A percentile compares a stretch with the other conserved stretches of the same genome.
These are phyloP conservation scores for Plasmodium coatneyi DNA, from an alignment of 169 alveolate species.

Conservation along the genomic window DNA sequence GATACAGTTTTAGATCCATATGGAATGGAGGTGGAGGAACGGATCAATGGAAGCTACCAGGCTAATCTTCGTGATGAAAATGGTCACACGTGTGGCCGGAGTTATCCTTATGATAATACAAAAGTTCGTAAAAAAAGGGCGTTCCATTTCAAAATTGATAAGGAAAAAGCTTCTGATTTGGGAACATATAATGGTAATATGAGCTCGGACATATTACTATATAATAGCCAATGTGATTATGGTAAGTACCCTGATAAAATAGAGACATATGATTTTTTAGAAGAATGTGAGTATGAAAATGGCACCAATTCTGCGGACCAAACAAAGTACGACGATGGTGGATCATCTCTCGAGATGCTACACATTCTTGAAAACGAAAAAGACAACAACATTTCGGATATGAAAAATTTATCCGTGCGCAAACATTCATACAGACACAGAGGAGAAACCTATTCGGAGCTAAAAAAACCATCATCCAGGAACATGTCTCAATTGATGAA, in stretches of 20 bases:
- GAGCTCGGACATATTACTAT: not conserved
- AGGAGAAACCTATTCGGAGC: not conserved
- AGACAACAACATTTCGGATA: not conserved
- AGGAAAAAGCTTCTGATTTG: not conserved
- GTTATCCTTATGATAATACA: not conserved
- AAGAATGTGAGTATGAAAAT: slow-evolving; percentile 14
- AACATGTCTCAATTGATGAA: slow-evolving; percentile 31
- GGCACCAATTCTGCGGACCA: not conserved
- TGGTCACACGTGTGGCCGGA: not conserved
- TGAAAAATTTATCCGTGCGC: not conserved
- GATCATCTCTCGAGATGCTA: not conserved
- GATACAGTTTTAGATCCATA: slow-evolving; percentile 21
- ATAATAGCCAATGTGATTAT: not conserved
- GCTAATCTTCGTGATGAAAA: not conserved
- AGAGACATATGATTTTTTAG: slow-evolving; percentile 2
- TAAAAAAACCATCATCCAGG: not conserved
- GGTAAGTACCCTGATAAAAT: not conserved
- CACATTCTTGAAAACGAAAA: slow-evolving; percentile 4
- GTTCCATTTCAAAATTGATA: not conserved
- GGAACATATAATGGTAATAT: not conserved
- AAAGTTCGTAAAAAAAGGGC: not conserved
- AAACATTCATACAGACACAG: not conserved
- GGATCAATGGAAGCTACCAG: not conserved
- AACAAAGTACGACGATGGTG: slow-evolving; percentile 8
- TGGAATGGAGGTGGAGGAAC: slow-evolving; percentile 1